Evolutionary conservation across 2,329 filamentous ascomycete species (phyloP), one percentile per base, ranked within the genome.

Genomic region (Coniella vitis): DNA sequence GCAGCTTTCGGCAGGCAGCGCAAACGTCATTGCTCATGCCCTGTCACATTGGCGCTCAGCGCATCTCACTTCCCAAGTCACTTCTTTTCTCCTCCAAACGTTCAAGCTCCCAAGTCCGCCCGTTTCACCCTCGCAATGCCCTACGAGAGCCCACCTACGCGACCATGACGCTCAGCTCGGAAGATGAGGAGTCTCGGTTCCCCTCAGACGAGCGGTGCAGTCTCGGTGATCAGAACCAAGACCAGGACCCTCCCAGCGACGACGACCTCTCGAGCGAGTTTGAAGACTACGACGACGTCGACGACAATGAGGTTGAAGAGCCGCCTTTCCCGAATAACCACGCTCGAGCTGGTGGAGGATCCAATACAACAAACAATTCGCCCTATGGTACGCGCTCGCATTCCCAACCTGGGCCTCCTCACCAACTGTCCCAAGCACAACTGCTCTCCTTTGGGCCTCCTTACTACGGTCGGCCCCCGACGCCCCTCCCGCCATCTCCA

Each of bases 381-480:
- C n/a, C 13, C 38, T 25, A 14, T 10, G 10, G 10, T 7, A 40
- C 4, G 19, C 32, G 34, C 34, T 45, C 35, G 35, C 36, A 34
- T 7, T 34, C 44, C n/a, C 35, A 46, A 14, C 54, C 56, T n/a
- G 64, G 66, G 7, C 68, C 68, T 4, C 71, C 70, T 8, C 72
- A 67, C 10, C 25, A 29, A 29, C 72, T 66, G 14, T 72, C 71
- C 10, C 63, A 71, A 17, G 72, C 71, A 42, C 74, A 74, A 51
- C 47, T 52, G 50, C 76, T 79, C 65, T 74, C 75, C 63, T 81
- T 81, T 55, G 77, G 77, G 43, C 93, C 93, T 21, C 93, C 93
- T 14, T 97, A 97, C 73, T 98, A 98, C 73, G 94, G 94, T 56
- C 83, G 91, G 3, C 93, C 93, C n/a, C 93, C 93, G 0, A 96